Evolutionary conservation across 1,284 basidiomycete genomes (phyloP).

Genomic region (Austroboletus niveus): DNA sequence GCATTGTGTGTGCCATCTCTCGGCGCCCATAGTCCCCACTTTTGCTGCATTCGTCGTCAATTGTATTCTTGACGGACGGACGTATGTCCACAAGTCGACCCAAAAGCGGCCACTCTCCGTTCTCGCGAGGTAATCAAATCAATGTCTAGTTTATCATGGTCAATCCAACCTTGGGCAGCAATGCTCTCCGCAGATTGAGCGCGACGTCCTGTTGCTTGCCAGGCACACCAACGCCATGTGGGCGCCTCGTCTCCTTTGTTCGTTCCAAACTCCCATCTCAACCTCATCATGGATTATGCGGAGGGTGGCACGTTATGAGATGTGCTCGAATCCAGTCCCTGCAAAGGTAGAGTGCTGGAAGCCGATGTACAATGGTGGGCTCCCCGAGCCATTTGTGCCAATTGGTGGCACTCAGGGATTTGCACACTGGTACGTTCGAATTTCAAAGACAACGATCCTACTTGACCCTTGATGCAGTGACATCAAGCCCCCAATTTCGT

Average conservation of each 20-base stretch:
- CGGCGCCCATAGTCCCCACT: constrained; percentile 20
- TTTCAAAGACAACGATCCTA: neutral
- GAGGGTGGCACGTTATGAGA: constrained; percentile 86
- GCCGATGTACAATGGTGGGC: constrained; percentile 80
- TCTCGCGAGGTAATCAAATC: constrained; percentile 58
- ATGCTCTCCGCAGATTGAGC: constrained; percentile 75
- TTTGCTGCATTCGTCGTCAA: constrained; percentile 50
- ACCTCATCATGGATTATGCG: constrained; percentile 79
- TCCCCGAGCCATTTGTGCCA: constrained; percentile 75
- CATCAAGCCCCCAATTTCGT: constrained; percentile 92
- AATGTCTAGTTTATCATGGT: neutral
- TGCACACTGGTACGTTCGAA: constrained; percentile 67
- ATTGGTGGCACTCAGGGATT: constrained; percentile 89
- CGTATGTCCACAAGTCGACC: constrained; percentile 82
- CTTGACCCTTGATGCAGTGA: constrained; percentile 50
- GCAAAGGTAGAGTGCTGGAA: constrained; percentile 59
- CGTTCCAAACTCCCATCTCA: constrained; percentile 78
- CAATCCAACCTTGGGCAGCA: constrained; percentile 47
- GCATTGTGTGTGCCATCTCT: constrained; percentile 53
- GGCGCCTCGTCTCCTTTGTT: constrained; percentile 73
- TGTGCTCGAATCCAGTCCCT: constrained; percentile 71
- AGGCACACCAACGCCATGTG: constrained; percentile 53
- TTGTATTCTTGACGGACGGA: constrained; percentile 63
- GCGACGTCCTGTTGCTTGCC: constrained; percentile 70
- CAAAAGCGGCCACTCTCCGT: constrained; percentile 64